Percentiles rank a stretch among this genome's conserved stretches.
Evolutionary conservation across 2,329 filamentous ascomycete genomes (phyloP).

Genomic region (Aspergillus sergii): DNA sequence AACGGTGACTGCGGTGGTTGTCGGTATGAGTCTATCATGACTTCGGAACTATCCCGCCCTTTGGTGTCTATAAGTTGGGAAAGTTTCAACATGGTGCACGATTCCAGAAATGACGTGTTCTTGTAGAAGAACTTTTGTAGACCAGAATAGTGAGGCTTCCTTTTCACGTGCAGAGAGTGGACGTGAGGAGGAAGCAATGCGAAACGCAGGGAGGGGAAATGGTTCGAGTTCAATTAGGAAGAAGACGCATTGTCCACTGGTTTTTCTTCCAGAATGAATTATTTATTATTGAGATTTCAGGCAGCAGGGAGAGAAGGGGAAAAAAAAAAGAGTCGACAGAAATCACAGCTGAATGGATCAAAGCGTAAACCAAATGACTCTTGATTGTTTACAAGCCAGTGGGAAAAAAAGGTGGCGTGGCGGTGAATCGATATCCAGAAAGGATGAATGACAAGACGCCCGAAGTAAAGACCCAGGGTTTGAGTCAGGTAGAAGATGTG

Average conservation of each 20-base stretch:
- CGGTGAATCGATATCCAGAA: constrained; percentile 13
- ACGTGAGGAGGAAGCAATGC: constrained; percentile 17
- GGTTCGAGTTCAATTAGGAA: constrained; percentile 12
- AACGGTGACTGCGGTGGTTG: constrained; percentile 34
- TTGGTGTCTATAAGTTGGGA: constrained; percentile 38
- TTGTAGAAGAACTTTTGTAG: constrained; percentile 6
- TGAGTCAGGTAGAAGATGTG: constrained; percentile 3
- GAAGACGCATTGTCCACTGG: constrained; percentile 15
- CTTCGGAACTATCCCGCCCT: constrained; percentile 32
- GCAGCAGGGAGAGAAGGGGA: neutral
- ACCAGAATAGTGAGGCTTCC: constrained; percentile 18
- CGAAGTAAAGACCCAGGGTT: neutral
- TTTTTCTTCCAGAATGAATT: neutral
- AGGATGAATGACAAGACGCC: neutral
- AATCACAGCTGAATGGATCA: neutral
- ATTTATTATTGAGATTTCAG: neutral
- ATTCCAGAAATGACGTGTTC: constrained; percentile 8
- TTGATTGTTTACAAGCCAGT: constrained; percentile 9
- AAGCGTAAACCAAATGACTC: constrained; percentile 5
- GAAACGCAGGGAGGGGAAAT: constrained; percentile 13
- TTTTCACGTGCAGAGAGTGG: constrained; percentile 21
- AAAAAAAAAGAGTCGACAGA: neutral
- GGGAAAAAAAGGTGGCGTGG: constrained; percentile 20
- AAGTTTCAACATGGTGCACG: constrained; percentile 36
- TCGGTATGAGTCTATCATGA: constrained; percentile 25